These are phyloP conservation scores for Metschnikowia reukaufii DNA, from an alignment of 805 yeast genomes.

Conservation along the genomic window DNA sequence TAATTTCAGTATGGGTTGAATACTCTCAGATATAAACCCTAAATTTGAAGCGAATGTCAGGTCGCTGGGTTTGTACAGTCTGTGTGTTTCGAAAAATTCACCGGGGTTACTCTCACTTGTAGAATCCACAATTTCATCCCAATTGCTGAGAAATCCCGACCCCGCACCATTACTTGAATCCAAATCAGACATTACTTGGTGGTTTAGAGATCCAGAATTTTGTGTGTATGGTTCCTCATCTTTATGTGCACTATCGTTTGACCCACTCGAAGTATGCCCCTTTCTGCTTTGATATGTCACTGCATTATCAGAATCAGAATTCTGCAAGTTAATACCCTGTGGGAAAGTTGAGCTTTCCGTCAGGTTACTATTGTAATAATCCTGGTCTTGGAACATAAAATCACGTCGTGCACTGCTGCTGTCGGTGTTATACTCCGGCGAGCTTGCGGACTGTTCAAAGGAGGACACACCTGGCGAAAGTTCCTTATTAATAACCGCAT, in stretches of 20 bases:
- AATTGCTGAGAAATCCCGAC: neutral
- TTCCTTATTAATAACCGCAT: neutral
- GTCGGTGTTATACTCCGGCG: neutral
- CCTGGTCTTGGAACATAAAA: neutral
- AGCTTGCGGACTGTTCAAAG: neutral
- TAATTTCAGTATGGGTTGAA: neutral
- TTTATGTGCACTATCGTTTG: neutral
- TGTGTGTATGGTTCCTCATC: neutral
- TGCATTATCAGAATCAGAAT: neutral
- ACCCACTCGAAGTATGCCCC: neutral
- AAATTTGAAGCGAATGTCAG: neutral
- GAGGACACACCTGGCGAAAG: neutral
- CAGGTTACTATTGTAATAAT: neutral
- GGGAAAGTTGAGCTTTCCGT: neutral
- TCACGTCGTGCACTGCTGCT: neutral
- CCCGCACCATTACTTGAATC: neutral
- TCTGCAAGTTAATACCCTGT: neutral
- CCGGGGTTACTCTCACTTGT: neutral
- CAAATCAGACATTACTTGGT: neutral
- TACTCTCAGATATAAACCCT: neutral
- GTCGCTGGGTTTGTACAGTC: neutral
- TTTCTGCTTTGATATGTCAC: neutral
- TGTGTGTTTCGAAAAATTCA: neutral
- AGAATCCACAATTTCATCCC: conserved; percentile 1
- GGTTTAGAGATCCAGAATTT: neutral